phyloP scores from a whole-genome alignment of 768 basidiomycete species.

The Podaxis sp. region DNA sequence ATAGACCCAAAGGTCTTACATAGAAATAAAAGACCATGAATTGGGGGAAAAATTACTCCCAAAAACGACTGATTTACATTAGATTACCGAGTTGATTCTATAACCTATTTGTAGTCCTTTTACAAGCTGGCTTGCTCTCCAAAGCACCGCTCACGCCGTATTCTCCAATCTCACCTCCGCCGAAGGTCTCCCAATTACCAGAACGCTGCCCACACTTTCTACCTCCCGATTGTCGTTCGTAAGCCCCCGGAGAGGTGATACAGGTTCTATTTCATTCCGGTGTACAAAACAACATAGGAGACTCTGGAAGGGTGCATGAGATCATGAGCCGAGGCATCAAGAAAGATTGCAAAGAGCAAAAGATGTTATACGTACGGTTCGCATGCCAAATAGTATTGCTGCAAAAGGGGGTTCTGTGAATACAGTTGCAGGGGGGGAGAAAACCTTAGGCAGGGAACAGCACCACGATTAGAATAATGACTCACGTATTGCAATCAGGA shows the following conservation, averaged over 20 bases:
- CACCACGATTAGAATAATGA: background rate
- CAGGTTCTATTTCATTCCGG: background rate
- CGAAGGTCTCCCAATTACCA: background rate
- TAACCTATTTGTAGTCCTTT: no score
- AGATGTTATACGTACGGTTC: background rate
- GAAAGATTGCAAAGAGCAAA: background rate
- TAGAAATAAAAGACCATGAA: no score
- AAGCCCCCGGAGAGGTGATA: background rate
- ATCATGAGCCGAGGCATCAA: background rate
- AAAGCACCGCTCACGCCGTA: no score
- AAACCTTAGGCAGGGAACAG: no score
- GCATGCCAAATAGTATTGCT: background rate
- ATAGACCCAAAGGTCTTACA: no score
- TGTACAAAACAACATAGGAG: background rate
- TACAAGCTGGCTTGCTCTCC: no score
- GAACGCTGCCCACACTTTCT: background rate
- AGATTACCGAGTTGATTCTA: no score
- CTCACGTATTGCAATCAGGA: conserved; percentile 9
- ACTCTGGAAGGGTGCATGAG: background rate
- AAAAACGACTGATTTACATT: no score
- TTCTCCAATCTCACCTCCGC: background rate
- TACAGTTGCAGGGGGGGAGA: background rate
- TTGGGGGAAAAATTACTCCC: no score
- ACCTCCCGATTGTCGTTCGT: background rate
- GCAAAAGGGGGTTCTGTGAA: background rate